These are phyloP conservation scores for Nyssa sinensis DNA, from an alignment of 148 eudicot genomes.

Conservation along the genomic window DNA sequence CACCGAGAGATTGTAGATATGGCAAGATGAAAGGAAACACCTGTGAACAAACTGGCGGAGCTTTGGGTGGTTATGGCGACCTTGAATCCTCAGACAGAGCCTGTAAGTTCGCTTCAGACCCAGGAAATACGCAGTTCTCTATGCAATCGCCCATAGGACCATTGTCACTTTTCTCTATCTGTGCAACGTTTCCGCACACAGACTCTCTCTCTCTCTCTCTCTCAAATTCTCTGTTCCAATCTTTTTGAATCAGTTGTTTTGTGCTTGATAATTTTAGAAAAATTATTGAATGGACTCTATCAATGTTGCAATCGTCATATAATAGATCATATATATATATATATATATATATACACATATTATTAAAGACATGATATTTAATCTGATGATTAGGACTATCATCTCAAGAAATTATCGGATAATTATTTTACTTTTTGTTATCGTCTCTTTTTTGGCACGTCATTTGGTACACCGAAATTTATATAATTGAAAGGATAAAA, in stretches of 20 bases:
- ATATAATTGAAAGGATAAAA: too few species aligned
- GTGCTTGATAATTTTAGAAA: not conserved
- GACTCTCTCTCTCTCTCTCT: conserved; percentile 2
- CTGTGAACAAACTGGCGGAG: conserved; percentile 64
- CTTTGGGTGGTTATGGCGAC: conserved; percentile 53
- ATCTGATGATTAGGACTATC: too few species aligned
- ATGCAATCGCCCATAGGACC: conserved; percentile 92
- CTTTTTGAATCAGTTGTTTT: not conserved
- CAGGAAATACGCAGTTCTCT: conserved; percentile 81
- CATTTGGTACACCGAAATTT: too few species aligned
- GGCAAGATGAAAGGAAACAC: conserved; percentile 45
- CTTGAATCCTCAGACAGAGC: conserved; percentile 71
- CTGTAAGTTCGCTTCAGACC: conserved; percentile 76
- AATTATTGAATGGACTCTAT: too few species aligned
- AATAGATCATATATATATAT: too few species aligned
- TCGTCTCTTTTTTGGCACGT: too few species aligned
- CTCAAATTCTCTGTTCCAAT: conserved; percentile 5
- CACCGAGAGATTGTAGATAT: not conserved
- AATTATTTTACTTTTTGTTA: too few species aligned
- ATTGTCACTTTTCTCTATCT: conserved; percentile 26
- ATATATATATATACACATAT: too few species aligned
- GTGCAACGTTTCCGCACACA: not conserved
- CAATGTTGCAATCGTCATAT: not conserved
- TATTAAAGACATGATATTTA: too few species aligned
- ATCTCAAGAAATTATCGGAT: too few species aligned